A percentile compares a stretch with the other conserved stretches of the same genome.
Conservation (phyloP, 2,329 filamentous ascomycete genomes). For the Xylariaceae sp. region DNA sequence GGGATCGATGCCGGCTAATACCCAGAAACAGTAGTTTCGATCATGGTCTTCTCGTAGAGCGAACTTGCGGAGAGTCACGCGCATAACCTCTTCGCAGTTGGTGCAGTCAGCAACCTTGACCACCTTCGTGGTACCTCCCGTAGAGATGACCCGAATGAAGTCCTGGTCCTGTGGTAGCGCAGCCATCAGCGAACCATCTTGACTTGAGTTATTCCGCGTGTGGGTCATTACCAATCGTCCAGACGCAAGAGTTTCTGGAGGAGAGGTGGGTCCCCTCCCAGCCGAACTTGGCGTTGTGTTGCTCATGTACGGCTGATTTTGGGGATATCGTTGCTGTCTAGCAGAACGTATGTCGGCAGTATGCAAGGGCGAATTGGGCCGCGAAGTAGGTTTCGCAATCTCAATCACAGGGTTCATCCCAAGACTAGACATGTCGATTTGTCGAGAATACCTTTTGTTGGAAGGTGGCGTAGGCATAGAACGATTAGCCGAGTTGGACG, state of each 20-base stretch:
- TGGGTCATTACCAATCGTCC: slow-evolving; percentile 70
- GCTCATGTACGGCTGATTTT: slow-evolving; percentile 52
- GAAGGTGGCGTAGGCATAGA: slow-evolving; percentile 51
- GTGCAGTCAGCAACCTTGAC: slow-evolving; percentile 92
- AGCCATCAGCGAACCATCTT: slow-evolving; percentile 86
- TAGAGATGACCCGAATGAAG: slow-evolving; percentile 91
- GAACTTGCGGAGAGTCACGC: slow-evolving; percentile 87
- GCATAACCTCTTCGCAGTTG: slow-evolving; percentile 90
- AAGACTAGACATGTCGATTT: slow-evolving; percentile 54
- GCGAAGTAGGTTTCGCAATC: slow-evolving; percentile 62
- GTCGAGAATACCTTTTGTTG: slow-evolving; percentile 70
- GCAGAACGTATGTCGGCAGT: slow-evolving; percentile 61
- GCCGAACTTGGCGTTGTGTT: slow-evolving; percentile 58
- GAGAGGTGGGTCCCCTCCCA: slow-evolving; percentile 63
- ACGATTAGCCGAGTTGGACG: slow-evolving; percentile 59
- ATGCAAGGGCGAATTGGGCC: slow-evolving; percentile 71
- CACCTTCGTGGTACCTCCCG: slow-evolving; percentile 88
- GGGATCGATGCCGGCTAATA: slow-evolving; percentile 83
- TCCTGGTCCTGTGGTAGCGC: slow-evolving; percentile 84
- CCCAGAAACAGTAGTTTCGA: slow-evolving; percentile 96
- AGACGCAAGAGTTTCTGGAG: slow-evolving; percentile 66
- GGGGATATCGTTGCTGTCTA: slow-evolving; percentile 62
- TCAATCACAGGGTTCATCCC: slow-evolving; percentile 50
- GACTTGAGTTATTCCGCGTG: slow-evolving; percentile 79
- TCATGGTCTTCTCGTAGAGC: slow-evolving; percentile 88